Evolutionary conservation across 495 filamentous ascomycete species (phyloP).

Genomic region (Aspergillus avenaceus): DNA sequence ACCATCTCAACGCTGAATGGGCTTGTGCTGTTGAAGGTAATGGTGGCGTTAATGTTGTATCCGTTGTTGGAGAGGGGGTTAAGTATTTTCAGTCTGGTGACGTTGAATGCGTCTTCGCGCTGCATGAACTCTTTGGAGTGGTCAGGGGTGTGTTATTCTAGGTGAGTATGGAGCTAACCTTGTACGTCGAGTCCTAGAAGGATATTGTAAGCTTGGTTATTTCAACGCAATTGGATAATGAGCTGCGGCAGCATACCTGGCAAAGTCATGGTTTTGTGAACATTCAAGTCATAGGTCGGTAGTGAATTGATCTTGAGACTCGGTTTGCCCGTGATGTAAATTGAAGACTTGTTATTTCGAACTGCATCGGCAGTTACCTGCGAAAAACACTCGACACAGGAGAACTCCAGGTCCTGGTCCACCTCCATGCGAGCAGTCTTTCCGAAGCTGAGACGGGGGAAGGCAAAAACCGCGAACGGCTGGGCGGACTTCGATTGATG

Average conservation of each 20-base stretch:
- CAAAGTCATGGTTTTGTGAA: conserved; percentile 26
- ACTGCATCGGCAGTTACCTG: conserved; percentile 17
- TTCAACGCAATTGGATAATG: no score
- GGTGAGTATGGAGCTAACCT: conserved; percentile 5
- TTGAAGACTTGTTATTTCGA: conserved; percentile 18
- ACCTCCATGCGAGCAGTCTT: conserved; percentile 15
- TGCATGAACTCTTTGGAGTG: conserved; percentile 22
- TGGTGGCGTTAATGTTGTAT: conserved; percentile 30
- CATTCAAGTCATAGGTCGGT: conserved; percentile 25
- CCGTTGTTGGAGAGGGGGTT: conserved; percentile 18
- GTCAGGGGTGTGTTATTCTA: not conserved
- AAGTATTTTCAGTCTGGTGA: conserved; percentile 21
- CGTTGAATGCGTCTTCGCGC: conserved; percentile 18
- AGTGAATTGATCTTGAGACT: conserved; percentile 20
- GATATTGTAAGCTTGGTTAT: not conserved
- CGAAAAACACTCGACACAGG: conserved; percentile 27
- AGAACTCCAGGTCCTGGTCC: conserved; percentile 25
- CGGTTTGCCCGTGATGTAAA: conserved; percentile 21
- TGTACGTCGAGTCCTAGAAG: conserved; percentile 21
- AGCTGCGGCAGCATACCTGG: conserved; percentile 6
- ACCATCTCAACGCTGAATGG: conserved; percentile 25
- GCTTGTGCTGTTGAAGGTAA: conserved; percentile 21
- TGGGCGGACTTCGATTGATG: conserved; percentile 10
- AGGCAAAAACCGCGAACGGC: conserved; percentile 19
- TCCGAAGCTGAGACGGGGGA: conserved; percentile 19